A percentile compares a stretch with the other conserved stretches of the same genome.
Evolutionary conservation across 2,329 filamentous ascomycete genomes (phyloP).

Genomic region (Phaeomoniella chlamydospora): DNA sequence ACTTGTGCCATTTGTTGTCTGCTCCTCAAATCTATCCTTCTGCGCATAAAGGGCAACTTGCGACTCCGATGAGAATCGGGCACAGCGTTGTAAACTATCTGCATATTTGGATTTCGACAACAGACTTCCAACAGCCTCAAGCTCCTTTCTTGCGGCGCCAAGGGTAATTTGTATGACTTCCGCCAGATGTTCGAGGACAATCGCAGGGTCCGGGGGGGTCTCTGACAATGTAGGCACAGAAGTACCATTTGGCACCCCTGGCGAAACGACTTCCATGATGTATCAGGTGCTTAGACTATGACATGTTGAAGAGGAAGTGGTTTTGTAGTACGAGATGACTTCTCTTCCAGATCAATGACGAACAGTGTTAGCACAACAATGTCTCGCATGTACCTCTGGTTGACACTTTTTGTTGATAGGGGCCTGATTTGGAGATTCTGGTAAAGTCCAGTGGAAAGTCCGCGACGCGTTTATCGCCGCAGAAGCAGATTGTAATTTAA

Average conservation of each 20-base stretch:
- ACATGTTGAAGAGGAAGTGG: too few relatives aligned
- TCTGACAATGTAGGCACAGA: conserved; percentile 11
- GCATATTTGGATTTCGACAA: conserved; percentile 56
- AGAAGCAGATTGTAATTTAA: too few relatives aligned
- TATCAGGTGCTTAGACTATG: conserved; percentile 3
- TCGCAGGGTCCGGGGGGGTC: conserved; percentile 44
- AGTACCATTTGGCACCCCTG: conserved; percentile 20
- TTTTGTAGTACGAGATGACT: too few relatives aligned
- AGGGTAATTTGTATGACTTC: conserved; percentile 59
- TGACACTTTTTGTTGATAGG: background rate
- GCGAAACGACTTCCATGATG: conserved; percentile 20
- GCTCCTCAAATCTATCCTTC: conserved; percentile 43
- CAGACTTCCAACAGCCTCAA: conserved; percentile 69
- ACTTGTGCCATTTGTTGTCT: conserved; percentile 8
- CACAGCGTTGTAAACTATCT: conserved; percentile 77
- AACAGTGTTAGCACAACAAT: too few relatives aligned
- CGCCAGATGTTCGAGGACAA: conserved; percentile 57
- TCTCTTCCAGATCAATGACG: too few relatives aligned
- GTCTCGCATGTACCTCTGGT: too few relatives aligned
- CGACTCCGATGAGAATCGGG: conserved; percentile 75
- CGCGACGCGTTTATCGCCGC: background rate
- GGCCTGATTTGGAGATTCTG: background rate
- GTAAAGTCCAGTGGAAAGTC: background rate
- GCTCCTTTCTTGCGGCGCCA: conserved; percentile 61
- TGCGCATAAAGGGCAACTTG: conserved; percentile 84